Evolutionary conservation across 768 basidiomycete genomes (phyloP).

Genomic region (Lactifluus subvellereus): DNA sequence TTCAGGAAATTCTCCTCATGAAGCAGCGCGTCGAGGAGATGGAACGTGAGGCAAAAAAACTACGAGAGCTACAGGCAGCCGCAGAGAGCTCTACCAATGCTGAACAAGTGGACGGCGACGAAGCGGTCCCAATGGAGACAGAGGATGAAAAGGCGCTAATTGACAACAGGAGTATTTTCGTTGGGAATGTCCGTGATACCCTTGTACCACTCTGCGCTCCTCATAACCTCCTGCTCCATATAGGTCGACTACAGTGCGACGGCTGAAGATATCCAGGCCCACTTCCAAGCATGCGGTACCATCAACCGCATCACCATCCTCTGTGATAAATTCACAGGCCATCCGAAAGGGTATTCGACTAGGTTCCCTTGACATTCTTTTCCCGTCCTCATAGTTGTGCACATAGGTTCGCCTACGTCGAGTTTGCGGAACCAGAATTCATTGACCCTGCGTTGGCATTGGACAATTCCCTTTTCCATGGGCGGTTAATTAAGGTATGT

Average conservation of each 20-base stretch:
- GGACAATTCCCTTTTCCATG: slow-evolving; percentile 95
- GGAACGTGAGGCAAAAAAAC: slow-evolving; percentile 84
- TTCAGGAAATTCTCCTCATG: slow-evolving; percentile 82
- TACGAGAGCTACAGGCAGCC: slow-evolving; percentile 80
- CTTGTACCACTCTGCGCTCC: not conserved
- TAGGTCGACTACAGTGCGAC: slow-evolving; percentile 98
- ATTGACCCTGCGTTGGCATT: slow-evolving; percentile 88
- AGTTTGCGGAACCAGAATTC: slow-evolving; percentile 90
- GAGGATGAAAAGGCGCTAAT: slow-evolving; percentile 82
- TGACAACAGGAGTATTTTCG: slow-evolving; percentile 85
- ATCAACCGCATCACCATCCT: slow-evolving; percentile 99
- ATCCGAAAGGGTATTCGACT: slow-evolving; percentile 84
- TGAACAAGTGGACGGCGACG: slow-evolving; percentile 43
- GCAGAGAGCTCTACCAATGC: slow-evolving; percentile 51
- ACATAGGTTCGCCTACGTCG: slow-evolving; percentile 91
- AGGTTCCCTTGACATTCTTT: not conserved
- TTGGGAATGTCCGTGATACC: slow-evolving; percentile 80
- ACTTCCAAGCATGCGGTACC: slow-evolving; percentile 95
- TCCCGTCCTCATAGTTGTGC: slow-evolving; percentile 12
- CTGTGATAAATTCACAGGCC: slow-evolving; percentile 99
- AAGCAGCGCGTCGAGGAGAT: slow-evolving; percentile 90
- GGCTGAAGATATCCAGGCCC: slow-evolving; percentile 95
- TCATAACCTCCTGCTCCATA: not conserved
- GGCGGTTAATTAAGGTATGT: slow-evolving; percentile 83
- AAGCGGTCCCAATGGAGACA: slow-evolving; percentile 54